Percentiles rank a stretch among this genome's conserved stretches.
Evolutionary conservation across 2,329 filamentous ascomycete genomes (phyloP).

Genomic region (Fusarium devonianum): DNA sequence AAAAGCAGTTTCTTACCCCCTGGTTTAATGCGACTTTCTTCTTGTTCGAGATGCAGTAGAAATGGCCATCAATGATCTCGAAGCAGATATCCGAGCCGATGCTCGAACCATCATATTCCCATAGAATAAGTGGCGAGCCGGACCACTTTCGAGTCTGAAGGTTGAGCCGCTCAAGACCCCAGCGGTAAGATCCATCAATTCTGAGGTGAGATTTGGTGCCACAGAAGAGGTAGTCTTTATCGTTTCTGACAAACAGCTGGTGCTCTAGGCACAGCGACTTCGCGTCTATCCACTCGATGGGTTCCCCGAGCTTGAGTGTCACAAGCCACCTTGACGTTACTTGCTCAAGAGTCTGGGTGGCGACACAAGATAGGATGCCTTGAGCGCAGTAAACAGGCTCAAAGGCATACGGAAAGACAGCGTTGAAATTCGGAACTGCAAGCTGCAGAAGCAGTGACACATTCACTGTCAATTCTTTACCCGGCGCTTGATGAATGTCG

Average conservation of each 20-base stretch:
- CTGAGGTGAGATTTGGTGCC: constrained; percentile 67
- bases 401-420: constrained; percentile 54
- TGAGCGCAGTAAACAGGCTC: constrained; percentile 64
- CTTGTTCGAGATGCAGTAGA: constrained; percentile 76
- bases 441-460: constrained; percentile 52
- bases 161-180: constrained; percentile 65
- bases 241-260: constrained; percentile 74
- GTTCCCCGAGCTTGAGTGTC: constrained; percentile 50
- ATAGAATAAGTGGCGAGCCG: constrained; percentile 57
- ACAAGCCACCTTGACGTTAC: constrained; percentile 59
- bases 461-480: constrained; percentile 63
- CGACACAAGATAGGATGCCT: constrained; percentile 65
- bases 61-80: constrained; percentile 68
- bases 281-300: constrained; percentile 52
- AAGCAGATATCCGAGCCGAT: constrained; percentile 75
- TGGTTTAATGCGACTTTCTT: constrained; percentile 68
- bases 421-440: constrained; percentile 47
- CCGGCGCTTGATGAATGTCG: constrained; percentile 59
- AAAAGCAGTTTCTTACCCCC: constrained; percentile 72
- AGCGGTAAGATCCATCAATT: constrained; percentile 64
- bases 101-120: constrained; percentile 68
- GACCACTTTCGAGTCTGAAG: constrained; percentile 52
- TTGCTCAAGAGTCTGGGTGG: constrained; percentile 50
- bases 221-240: constrained; percentile 66
- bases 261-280: constrained; percentile 54